Evolutionary conservation across 2,329 filamentous ascomycete species (phyloP).

Genomic region (Talaromyces sp.): DNA sequence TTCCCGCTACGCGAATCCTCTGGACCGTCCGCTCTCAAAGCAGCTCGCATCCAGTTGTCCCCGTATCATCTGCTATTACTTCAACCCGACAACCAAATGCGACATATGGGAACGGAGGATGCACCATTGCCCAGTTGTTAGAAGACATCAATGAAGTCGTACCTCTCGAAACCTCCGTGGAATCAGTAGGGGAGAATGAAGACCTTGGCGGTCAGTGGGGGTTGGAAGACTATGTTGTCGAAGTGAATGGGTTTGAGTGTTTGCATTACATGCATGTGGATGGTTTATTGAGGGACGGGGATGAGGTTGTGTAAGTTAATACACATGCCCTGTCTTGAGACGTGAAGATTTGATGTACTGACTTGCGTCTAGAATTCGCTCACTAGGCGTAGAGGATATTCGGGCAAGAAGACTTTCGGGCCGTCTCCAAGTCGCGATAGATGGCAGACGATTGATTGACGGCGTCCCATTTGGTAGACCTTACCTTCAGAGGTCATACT

Average conservation of each 20-base stretch:
- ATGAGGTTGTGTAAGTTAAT: slow-evolving; percentile 67
- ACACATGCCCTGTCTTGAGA: background rate
- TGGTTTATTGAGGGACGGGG: slow-evolving; percentile 70
- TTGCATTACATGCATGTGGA: slow-evolving; percentile 74
- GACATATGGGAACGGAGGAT: slow-evolving; percentile 44
- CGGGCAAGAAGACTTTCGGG: slow-evolving; percentile 68
- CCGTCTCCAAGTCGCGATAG: slow-evolving; percentile 70
- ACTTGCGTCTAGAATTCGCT: slow-evolving; percentile 59
- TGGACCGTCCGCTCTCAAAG: slow-evolving; percentile 54
- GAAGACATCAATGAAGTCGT: slow-evolving; percentile 73
- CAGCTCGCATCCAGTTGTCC: slow-evolving; percentile 22
- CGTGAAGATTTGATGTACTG: background rate
- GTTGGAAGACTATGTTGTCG: slow-evolving; percentile 82
- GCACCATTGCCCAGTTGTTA: slow-evolving; percentile 71
- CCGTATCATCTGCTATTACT: slow-evolving; percentile 29
- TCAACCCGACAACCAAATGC: slow-evolving; percentile 32
- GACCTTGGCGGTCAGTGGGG: slow-evolving; percentile 60
- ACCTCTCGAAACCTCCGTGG: slow-evolving; percentile 65
- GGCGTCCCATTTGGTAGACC: slow-evolving; percentile 78
- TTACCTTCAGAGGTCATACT: slow-evolving; percentile 53
- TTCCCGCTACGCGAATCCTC: slow-evolving; percentile 67
- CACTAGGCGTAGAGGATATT: slow-evolving; percentile 69
- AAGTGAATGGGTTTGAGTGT: slow-evolving; percentile 78
- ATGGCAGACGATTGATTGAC: slow-evolving; percentile 77
- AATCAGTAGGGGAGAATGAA: slow-evolving; percentile 21